Conservation (phyloP, 129 eudicot genomes). For the Flaveria trinervia region DNA sequence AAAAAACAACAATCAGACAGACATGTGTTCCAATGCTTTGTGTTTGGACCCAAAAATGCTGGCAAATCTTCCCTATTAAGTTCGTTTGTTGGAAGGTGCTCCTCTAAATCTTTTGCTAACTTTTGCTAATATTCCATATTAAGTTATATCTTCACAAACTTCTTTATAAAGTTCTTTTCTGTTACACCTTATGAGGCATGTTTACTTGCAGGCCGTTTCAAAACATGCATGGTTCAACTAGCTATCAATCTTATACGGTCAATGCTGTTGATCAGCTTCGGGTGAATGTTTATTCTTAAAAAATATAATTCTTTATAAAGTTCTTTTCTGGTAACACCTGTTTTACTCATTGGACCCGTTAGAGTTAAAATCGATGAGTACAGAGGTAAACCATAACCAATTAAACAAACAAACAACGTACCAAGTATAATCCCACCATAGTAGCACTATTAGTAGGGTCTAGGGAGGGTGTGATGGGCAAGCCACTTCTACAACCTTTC, state of each 20-base stretch:
- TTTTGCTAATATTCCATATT: not conserved
- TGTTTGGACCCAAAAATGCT: constrained; percentile 86
- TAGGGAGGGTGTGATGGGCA: not conserved
- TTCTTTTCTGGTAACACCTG: too few species aligned
- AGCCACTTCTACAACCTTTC: not conserved
- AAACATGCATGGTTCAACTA: constrained; percentile 40
- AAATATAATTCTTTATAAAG: not conserved
- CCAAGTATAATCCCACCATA: not conserved
- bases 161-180: constrained; percentile 7
- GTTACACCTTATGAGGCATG: constrained; percentile 9
- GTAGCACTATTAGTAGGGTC: not conserved
- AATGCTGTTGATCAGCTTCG: constrained; percentile 70
- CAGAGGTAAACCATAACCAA: not conserved
- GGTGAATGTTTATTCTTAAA: constrained; percentile 54
- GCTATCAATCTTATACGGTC: constrained; percentile 55
- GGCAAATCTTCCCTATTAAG: constrained; percentile 82
- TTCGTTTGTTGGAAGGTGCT: constrained; percentile 82
- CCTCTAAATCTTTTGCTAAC: constrained; percentile 6
- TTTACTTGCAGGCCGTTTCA: constrained; percentile 72
- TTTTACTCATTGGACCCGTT: not conserved
- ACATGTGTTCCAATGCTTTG: constrained; percentile 84
- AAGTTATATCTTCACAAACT: constrained; percentile 11
- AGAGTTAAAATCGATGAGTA: not conserved
- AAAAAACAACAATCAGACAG: constrained; percentile 88
- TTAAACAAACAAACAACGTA: too few species aligned